Evolutionary conservation across 805 yeast species (phyloP).

Genomic region (Candida maris): DNA sequence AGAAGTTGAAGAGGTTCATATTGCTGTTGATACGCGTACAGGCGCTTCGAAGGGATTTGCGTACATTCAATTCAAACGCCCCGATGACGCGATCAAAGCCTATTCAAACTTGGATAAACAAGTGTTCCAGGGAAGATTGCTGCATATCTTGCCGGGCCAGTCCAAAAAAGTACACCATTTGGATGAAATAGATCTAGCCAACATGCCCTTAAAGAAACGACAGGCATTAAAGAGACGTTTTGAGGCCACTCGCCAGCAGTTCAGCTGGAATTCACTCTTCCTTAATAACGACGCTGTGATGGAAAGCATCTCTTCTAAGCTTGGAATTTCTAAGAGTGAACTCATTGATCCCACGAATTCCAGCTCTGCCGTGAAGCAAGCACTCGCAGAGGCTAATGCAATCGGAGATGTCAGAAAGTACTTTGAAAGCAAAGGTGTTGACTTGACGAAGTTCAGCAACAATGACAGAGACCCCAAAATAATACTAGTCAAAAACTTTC

Average conservation of each 20-base stretch:
- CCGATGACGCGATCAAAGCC: slow-evolving; percentile 74
- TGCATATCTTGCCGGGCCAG: slow-evolving; percentile 86
- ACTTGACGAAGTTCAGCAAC: slow-evolving; percentile 64
- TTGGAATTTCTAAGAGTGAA: slow-evolving; percentile 81
- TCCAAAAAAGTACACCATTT: slow-evolving; percentile 75
- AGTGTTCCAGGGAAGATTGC: slow-evolving; percentile 88
- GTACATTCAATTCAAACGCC: slow-evolving; percentile 66
- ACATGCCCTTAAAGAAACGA: slow-evolving; percentile 90
- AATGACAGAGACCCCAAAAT: slow-evolving; percentile 75
- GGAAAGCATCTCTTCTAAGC: slow-evolving; percentile 78
- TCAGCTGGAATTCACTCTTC: slow-evolving; percentile 92
- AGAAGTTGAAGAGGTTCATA: slow-evolving; percentile 77
- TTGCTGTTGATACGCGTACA: slow-evolving; percentile 87
- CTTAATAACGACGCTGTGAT: slow-evolving; percentile 90
- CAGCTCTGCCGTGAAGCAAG: slow-evolving; percentile 90
- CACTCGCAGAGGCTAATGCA: slow-evolving; percentile 94
- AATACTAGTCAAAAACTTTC: slow-evolving; percentile 84
- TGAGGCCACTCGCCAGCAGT: slow-evolving; percentile 80
- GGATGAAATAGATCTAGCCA: slow-evolving; percentile 88
- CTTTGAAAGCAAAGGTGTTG: slow-evolving; percentile 84
- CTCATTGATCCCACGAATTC: slow-evolving; percentile 85
- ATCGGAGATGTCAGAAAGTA: slow-evolving; percentile 85
- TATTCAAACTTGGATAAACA: slow-evolving; percentile 74
- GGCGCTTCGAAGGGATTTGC: slow-evolving; percentile 93
- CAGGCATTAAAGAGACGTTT: slow-evolving; percentile 77